These are phyloP conservation scores for Ciborinia camelliae DNA, from an alignment of 2,329 filamentous ascomycete genomes.

Conservation along the genomic window DNA sequence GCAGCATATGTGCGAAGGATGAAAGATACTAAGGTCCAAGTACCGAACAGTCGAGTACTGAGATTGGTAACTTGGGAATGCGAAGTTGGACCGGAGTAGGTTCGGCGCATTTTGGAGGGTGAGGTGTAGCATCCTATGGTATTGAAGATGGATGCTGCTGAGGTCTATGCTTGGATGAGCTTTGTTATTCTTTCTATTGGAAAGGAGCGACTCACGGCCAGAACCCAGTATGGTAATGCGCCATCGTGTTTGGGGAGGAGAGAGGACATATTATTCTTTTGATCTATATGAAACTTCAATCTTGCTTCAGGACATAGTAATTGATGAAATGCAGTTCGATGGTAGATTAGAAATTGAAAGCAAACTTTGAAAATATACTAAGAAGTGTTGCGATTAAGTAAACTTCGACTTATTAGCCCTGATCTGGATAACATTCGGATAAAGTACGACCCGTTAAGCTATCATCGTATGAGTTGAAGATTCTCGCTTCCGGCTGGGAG, in stretches of 20 bases:
- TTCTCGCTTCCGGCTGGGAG: not conserved
- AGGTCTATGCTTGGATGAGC: not conserved
- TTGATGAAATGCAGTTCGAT: not conserved
- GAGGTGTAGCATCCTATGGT: not conserved
- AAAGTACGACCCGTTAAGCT: too few relatives aligned
- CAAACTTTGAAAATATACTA: not conserved
- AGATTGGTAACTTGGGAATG: conserved; percentile 47
- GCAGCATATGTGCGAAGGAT: conserved; percentile 61
- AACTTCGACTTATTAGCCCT: not conserved
- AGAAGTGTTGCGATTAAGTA: too few relatives aligned
- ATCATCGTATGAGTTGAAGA: not conserved
- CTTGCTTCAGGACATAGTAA: not conserved
- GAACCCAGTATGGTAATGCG: not conserved
- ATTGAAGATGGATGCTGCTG: too few relatives aligned
- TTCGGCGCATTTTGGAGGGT: not conserved
- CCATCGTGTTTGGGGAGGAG: not conserved
- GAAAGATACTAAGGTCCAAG: conserved; percentile 61
- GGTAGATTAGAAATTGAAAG: not conserved
- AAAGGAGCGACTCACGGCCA: not conserved
- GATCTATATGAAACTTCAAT: too few relatives aligned
- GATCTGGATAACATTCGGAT: not conserved
- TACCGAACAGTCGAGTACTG: conserved; percentile 69
- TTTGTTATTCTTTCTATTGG: too few relatives aligned
- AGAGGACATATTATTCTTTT: not conserved
- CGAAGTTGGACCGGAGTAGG: not conserved